Evolutionary conservation across 2,329 filamentous ascomycete genomes (phyloP), one percentile per base, ranked within the genome.

Genomic region (Talaromyces islandicus): DNA sequence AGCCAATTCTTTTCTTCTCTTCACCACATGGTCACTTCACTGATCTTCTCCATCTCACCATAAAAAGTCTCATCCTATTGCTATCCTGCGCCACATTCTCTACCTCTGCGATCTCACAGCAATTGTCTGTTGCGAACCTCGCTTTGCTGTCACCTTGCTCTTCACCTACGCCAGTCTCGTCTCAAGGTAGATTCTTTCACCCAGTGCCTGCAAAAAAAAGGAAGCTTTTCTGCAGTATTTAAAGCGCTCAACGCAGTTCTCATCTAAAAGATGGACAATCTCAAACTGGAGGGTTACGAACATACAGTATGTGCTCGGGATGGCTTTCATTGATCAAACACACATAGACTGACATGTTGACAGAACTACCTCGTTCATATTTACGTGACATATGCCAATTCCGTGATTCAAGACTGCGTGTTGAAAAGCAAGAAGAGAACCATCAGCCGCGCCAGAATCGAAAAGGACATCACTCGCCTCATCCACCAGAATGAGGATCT

Each of bases 361-460:
- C 24, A 58, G 29, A 57, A 61, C 56, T 32, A 59, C 57, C 65
- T 66, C 52, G 60, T 58, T 21, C 56, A 63, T 11, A 61, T 69
- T 19, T 70, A 70, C 54, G 29, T 65, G n/a, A 50, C 52, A 25
- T 62, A 67, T 57, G 66, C 68, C n/a, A 65, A 63, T 43, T 27
- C 56, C 10, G 57, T 64, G 17, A 62, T 70, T 29, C 53, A 59
- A 0, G 57, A 62, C 11, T 54, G 63, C 56, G 56, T 64, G 25
- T 56, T 53, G 6, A 60, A 57, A 24, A 57, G 59, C 24, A 63
- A 58, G 11, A 25, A 48, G 25, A 25, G 65, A 4, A 60, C 60
- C 12, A 66, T 69, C 29, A 65, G 63, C 2, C 66, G 68, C 21
- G 62, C 60, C 17, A 62, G 62, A 30, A 64, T 70, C 25, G 68